Evolutionary conservation across 441 rosid genomes (phyloP).

Genomic region (Theobroma grandiflorum): DNA sequence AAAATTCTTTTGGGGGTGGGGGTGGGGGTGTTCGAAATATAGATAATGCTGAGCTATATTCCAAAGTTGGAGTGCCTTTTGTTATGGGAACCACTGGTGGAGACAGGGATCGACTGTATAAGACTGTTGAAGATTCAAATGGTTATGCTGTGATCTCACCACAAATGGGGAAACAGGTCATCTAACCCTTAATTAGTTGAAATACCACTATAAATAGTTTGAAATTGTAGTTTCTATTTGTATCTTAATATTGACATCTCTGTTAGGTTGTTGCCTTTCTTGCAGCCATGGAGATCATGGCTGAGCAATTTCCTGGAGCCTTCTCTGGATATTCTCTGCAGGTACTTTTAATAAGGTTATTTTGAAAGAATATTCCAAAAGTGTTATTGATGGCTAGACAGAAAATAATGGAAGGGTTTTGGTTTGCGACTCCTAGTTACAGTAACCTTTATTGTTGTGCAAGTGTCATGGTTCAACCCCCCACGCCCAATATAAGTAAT

Average conservation of each 20-base stretch:
- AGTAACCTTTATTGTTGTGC: no score
- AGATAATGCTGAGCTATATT: constrained; percentile 80
- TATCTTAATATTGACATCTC: constrained; percentile 22
- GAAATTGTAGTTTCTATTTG: not conserved
- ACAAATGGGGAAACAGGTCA: constrained; percentile 89
- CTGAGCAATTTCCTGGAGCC: constrained; percentile 89
- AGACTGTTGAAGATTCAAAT: constrained; percentile 65
- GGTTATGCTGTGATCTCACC: constrained; percentile 85
- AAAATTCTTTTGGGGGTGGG: not conserved
- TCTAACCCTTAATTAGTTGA: not conserved
- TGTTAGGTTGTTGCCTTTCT: constrained; percentile 91
- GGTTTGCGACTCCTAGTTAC: no score
- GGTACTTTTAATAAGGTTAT: constrained; percentile 41
- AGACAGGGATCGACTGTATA: constrained; percentile 60
- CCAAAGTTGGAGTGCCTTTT: constrained; percentile 89
- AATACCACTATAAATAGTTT: not conserved
- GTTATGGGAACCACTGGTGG: constrained; percentile 97
- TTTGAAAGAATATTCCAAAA: not conserved
- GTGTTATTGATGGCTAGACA: not conserved
- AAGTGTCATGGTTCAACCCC: no score
- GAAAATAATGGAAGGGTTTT: no score
- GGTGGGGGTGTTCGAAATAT: constrained; percentile 22
- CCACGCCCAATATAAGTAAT: no score
- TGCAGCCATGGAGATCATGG: constrained; percentile 95
- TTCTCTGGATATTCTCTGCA: constrained; percentile 83